Conservation (phyloP, 768 basidiomycete genomes). For the Crepidotus variabilis region DNA sequence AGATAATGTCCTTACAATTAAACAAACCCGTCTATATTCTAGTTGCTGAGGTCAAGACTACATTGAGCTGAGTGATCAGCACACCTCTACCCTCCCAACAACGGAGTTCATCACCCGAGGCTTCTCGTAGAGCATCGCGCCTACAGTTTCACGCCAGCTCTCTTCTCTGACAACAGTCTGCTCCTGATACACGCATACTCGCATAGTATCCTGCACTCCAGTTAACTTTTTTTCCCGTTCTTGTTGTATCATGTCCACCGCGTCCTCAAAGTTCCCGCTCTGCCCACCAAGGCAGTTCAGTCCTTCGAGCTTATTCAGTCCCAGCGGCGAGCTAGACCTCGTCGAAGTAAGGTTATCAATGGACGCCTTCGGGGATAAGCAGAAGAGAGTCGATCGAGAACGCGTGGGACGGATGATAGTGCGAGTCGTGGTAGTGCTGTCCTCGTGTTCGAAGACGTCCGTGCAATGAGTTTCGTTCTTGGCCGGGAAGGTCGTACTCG, state of each 20-base stretch:
- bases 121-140: not conserved
- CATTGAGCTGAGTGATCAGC: not conserved
- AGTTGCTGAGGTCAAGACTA: not conserved
- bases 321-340: not conserved
- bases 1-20: not conserved
- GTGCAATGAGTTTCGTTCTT: slow-evolving; percentile 8
- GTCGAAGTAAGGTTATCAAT: not conserved
- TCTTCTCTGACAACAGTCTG: not conserved
- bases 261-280: not conserved
- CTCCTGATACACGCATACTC: not conserved
- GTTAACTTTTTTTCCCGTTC: not conserved
- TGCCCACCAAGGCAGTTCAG: not conserved
- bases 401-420: slow-evolving; percentile 12
- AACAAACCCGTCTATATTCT: not conserved
- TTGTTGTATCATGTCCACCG: not conserved
- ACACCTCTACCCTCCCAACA: not conserved
- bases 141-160: not conserved
- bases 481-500: not conserved
- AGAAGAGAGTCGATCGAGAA: not conserved
- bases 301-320: not conserved
- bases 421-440: slow-evolving; percentile 10
- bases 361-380: not conserved
- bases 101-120: not conserved
- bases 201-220: not conserved
- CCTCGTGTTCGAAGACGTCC: slow-evolving; percentile 13